phyloP scores from a whole-genome alignment of 108 stramenopile genomes.

The Pseudonitzschia pungens region DNA sequence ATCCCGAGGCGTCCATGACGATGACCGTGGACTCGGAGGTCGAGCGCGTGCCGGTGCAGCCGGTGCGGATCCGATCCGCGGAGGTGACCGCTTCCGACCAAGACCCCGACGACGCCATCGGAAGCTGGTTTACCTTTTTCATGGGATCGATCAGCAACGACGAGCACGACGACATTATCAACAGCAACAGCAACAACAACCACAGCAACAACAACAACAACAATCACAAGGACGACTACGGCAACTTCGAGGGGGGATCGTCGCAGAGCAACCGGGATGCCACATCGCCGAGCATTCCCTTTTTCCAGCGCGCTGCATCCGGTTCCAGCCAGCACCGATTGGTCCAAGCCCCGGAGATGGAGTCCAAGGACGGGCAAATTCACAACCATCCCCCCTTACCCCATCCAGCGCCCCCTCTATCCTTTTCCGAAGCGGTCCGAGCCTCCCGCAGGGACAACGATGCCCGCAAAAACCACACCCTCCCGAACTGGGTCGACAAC shows the following conservation, averaged over 20 bases:
- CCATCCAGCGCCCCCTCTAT: background rate
- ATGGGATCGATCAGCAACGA: slow-evolving; percentile 11
- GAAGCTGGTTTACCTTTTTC: slow-evolving; percentile 31
- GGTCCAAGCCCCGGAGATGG: slow-evolving; percentile 2
- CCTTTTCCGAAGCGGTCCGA: slow-evolving; percentile 16
- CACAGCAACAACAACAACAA: background rate
- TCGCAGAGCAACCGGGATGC: no score
- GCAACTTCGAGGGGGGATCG: background rate
- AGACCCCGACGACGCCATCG: slow-evolving; percentile 16
- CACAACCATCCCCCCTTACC: no score
- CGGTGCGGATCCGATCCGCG: slow-evolving; percentile 25
- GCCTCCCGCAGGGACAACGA: background rate
- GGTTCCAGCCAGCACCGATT: background rate
- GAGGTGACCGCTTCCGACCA: slow-evolving; percentile 19
- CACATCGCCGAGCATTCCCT: slow-evolving; percentile 6
- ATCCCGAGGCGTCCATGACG: no score
- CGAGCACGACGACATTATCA: background rate
- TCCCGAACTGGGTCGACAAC: slow-evolving; percentile 46
- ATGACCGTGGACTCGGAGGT: background rate
- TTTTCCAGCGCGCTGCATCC: background rate
- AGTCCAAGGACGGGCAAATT: background rate
- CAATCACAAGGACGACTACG: background rate
- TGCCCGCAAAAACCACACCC: slow-evolving; percentile 15
- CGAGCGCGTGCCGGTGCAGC: slow-evolving; percentile 12
- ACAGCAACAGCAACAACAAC: background rate